Evolutionary conservation across 768 basidiomycete species (phyloP).

Genomic region (Terana coerulea): DNA sequence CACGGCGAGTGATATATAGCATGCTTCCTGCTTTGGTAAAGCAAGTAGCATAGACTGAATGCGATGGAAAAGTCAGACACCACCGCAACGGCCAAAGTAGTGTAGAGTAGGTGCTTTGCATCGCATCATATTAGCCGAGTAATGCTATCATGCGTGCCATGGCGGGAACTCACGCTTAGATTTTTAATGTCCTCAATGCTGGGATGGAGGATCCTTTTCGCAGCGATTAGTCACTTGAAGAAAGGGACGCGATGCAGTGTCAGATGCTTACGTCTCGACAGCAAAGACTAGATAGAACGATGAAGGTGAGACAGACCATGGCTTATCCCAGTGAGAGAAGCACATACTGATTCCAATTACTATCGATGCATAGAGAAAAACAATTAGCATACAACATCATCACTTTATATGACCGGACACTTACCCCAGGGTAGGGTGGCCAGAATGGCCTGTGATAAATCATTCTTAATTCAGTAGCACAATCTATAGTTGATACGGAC

Average conservation of each 20-base stretch:
- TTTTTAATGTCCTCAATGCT: too few relatives aligned
- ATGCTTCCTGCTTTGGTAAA: neutral
- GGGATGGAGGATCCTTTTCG: too few relatives aligned
- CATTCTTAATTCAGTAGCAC: neutral
- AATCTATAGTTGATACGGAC: neutral
- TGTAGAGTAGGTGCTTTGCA: neutral
- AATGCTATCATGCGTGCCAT: neutral
- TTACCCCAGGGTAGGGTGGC: neutral
- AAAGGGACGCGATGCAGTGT: too few relatives aligned
- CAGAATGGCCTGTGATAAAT: neutral
- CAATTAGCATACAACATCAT: neutral
- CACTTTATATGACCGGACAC: neutral
- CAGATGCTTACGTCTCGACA: too few relatives aligned
- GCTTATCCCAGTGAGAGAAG: too few relatives aligned
- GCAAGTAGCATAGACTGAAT: neutral
- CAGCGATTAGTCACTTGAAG: too few relatives aligned
- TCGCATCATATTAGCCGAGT: neutral
- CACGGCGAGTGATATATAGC: too few relatives aligned
- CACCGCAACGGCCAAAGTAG: neutral
- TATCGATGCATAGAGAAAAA: neutral
- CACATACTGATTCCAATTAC: neutral
- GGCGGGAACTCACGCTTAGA: too few relatives aligned
- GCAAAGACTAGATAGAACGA: too few relatives aligned
- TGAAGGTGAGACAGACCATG: too few relatives aligned
- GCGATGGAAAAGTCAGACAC: neutral